Evolutionary conservation across 2,329 filamentous ascomycete species (phyloP), one percentile per base, ranked within the genome.

Genomic region (Aspergillus aculeatus): DNA sequence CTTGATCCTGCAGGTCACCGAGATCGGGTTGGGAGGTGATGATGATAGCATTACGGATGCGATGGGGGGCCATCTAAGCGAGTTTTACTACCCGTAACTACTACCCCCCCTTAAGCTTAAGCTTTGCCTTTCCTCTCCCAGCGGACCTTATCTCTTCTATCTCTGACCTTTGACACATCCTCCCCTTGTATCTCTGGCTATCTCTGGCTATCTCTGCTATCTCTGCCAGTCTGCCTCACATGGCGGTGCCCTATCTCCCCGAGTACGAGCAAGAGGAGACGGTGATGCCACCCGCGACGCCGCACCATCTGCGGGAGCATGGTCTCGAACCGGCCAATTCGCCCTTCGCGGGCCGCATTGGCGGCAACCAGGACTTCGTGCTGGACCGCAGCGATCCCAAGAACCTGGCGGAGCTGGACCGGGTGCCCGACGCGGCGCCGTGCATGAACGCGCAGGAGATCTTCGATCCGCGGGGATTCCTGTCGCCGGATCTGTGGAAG

Each of bases 381-480:
- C 32, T 72, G 5, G 65, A 75, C 53, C 70, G 70, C 32, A 67
- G 67, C 55, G 69, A 71, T 66, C 54, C 67, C 62, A 54, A 70
- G 41, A 71, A 73, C 61, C 59, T 64, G 10, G 66, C 67, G 11
- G 47, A 71, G 23, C 61, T 76, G 53, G 64, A 75, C 44, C 67
- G 68, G 21, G 66, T 74, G 11, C 78, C 78, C 0, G 78, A 80
- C 65, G 78, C 78, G 10, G 75, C 75, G 12, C 77, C 78, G 5
- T 74, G 71, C 26, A 75, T 80, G 73, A 69, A 71, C 1, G 49
- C 77, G 11, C 24, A 54, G 1, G 75, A 79, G 53, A 59, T 74
- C 24, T 68, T 80, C 47, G 69, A 75, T 51, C 58, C 75, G 1
- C 60, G 67, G 0, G 74, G 74, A 0, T 78, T 80, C 23, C 44